phyloP scores from a whole-genome alignment of 768 basidiomycete genomes.

The Symmetrospora coprosmae region DNA sequence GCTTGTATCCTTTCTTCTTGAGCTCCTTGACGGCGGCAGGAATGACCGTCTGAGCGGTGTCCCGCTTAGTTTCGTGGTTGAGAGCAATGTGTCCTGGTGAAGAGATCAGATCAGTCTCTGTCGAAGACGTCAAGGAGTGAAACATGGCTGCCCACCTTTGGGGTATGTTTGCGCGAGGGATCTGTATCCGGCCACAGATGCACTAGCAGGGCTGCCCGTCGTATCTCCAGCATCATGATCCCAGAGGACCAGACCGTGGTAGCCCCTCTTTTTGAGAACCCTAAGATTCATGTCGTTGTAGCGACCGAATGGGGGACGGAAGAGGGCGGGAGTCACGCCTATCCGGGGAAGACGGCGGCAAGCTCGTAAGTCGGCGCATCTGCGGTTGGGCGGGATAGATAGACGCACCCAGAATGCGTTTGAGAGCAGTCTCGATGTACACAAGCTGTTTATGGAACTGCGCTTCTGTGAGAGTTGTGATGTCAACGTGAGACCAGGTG shows the following conservation, averaged over 20 bases:
- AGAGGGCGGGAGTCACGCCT: slow-evolving; percentile 28
- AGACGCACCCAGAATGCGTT: slow-evolving; percentile 30
- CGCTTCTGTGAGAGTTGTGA: slow-evolving; percentile 14
- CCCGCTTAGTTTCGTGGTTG: slow-evolving; percentile 27
- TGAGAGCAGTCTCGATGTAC: slow-evolving; percentile 26
- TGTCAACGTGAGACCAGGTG: slow-evolving; percentile 17
- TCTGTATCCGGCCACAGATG: slow-evolving; percentile 21
- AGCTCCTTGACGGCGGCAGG: slow-evolving; percentile 22
- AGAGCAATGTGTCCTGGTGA: slow-evolving; percentile 24
- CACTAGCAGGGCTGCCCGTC: neutral
- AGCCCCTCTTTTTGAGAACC: slow-evolving; percentile 23
- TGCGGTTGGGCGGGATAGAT: no score
- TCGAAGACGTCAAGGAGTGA: no score
- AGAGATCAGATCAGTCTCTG: no score
- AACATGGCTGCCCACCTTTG: no score
- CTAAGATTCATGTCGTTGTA: neutral
- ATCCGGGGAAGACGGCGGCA: no score
- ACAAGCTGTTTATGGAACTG: slow-evolving; percentile 24
- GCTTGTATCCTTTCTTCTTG: slow-evolving; percentile 25
- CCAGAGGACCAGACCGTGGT: slow-evolving; percentile 24
- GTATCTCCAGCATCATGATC: slow-evolving; percentile 24
- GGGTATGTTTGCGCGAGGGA: slow-evolving; percentile 13
- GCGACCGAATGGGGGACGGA: slow-evolving; percentile 30
- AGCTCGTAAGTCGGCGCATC: no score
- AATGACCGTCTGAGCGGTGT: slow-evolving; percentile 16